Base-by-base conservation (phyloP, 106 monocot species). In the Agapanthus africanus region DNA sequence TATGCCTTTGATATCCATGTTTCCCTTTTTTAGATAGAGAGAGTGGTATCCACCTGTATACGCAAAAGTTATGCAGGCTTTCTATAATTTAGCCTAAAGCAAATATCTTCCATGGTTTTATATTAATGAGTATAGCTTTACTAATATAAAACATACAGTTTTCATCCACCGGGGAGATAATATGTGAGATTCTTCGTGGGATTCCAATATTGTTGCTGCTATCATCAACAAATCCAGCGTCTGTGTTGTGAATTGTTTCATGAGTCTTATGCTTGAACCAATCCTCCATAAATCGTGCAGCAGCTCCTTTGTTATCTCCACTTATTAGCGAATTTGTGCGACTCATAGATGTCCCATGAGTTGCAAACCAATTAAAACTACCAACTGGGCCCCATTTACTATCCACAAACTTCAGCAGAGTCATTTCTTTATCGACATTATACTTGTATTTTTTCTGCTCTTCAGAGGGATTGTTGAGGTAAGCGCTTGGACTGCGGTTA, bases 221-320 rank as follows among this genome's bases (percentile, higher is more conserved):
- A 34, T 37, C 35, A 34, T n/a, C 64, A 21, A 79, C 72, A 69
- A 44, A 13, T 42, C 76, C 67, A 52, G 54, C 32, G 34, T 74
- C 0, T 46, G 44, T 25, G 34, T 3, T 38, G 22, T 67, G 70
- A 57, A 39, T 30, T 40, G 21, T 52, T 47, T 81, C 80, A 25
- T 59, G 34, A 22, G 40, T 70, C 25, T 73, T 73, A 41, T 82
- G 62, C 64, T 83, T 75, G 42, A 79, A 82, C 94, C 94, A 91
- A 62, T 95, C 88, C 68, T 95, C 91, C 91, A 95, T 91, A 74
- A 95, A 88, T 4, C 85, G 85, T 61, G 95, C 91, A 79, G 95
- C 95, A n/a, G 91, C 91, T 61, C 95, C 95, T 74, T 95, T 95
- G 81, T 95, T 95, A 40, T 95, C 95, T 46, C 95, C 95, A 70